These are phyloP conservation scores for Microdochium nivale DNA, from an alignment of 2,329 filamentous ascomycete species.

Conservation along the genomic window DNA sequence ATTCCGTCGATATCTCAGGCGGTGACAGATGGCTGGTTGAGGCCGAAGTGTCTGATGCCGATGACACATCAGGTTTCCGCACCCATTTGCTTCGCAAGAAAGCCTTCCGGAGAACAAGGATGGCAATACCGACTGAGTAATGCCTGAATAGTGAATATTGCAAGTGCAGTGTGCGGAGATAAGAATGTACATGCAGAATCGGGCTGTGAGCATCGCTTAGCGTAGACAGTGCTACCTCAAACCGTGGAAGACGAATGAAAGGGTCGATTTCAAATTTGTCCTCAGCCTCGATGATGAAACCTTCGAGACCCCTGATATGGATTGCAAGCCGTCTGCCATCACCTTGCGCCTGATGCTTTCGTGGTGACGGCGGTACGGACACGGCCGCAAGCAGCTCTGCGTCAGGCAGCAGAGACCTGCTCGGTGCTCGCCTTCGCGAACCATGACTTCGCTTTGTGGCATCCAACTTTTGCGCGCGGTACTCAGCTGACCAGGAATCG, in stretches of 20 bases:
- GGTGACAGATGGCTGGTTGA: constrained; percentile 22
- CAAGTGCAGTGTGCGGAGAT: constrained; percentile 68
- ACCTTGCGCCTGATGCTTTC: constrained; percentile 45
- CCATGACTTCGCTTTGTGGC: constrained; percentile 45
- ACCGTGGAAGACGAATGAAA: constrained; percentile 76
- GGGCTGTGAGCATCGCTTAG: constrained; percentile 80
- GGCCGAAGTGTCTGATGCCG: neutral
- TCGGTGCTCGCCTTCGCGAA: constrained; percentile 64
- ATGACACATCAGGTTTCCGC: constrained; percentile 16
- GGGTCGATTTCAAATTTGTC: constrained; percentile 79
- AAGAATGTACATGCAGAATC: constrained; percentile 77
- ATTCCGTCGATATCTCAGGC: constrained; percentile 23
- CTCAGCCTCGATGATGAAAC: constrained; percentile 79
- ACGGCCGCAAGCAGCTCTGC: constrained; percentile 48
- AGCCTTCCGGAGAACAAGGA: constrained; percentile 63
- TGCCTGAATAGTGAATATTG: constrained; percentile 93
- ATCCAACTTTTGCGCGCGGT: constrained; percentile 72
- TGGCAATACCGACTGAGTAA: constrained; percentile 79
- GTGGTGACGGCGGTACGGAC: constrained; percentile 39
- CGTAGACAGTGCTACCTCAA: constrained; percentile 80
- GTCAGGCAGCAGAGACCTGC: constrained; percentile 62
- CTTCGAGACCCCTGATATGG: constrained; percentile 77
- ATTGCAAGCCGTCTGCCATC: constrained; percentile 79
- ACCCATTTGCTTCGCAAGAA: constrained; percentile 48
- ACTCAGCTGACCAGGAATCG: constrained; percentile 82